Evolutionary conservation across 257 asterid genomes (phyloP), one percentile per base, ranked within the genome.

Genomic region (Mentha longifolia): DNA sequence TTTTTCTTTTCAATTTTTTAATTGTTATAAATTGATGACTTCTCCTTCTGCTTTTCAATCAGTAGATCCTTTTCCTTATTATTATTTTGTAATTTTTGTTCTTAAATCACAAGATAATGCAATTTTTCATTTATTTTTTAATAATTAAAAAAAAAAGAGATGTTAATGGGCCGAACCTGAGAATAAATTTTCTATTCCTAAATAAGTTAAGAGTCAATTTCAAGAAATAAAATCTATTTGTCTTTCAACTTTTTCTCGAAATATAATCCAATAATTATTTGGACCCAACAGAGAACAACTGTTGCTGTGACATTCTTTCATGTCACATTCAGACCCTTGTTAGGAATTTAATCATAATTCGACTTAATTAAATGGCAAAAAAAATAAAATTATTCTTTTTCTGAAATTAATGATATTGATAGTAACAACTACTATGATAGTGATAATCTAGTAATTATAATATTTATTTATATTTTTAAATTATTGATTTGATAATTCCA

Each of bases 251-350:
- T 67, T 2, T 22, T 51, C 52, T 57, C n/a, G 33, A 70, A 76
- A 73, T 73, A 63, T 68, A 78, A 76, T 73, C 84, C 75, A 78
- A 80, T 77, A 54, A 72, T 67, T 64, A 45, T 73, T 73, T 65
- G 50, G 46, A 51, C 72, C 79, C 33, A 63, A 49, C 41, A 28
- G 74, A 65, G 68, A 64, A 55, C 80, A 81, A 78, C 82, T 74
- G 77, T 74, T 72, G 86, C 77, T 67, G 37, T 62, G 75, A 84
- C 85, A 84, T 86, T 81, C 87, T 74, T 79, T 81, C 86, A 37
- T 74, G 58, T 86, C 92, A 47, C 81, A 75, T 68, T 86, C 88
- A 45, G 58, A 77, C 78, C 58, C 59, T 69, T 7, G 56, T 72
- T 75, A 49, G 15, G 31, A 79, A 62, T 79, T 47, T 46, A 78